Evolutionary conservation across 169 alveolate species (phyloP), one percentile per base, ranked within the genome.

Genomic region (Condylostoma magnum): DNA sequence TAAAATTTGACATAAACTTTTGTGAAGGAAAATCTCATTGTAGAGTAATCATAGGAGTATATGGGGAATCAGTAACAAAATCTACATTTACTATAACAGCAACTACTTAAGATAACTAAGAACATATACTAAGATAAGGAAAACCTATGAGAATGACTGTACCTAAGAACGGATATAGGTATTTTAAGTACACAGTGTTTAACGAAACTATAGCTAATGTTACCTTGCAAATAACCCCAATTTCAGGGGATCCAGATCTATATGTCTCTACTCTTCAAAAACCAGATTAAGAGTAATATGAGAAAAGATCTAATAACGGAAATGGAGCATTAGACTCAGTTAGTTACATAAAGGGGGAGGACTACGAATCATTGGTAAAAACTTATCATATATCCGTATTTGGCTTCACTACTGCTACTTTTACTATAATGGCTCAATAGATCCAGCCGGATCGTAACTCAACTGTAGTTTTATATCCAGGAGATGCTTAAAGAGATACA

Each of bases 211-310:
- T 28, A 8, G 47, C 15, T 46, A 37, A 38, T 25, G 30, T 70
- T 6, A 52, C 12, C 10, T 54, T 70, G 25, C 15, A 27, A 12
- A 0, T 55, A 25, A 70, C 79, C 1, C 69, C 74, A 36, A 38
- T 55, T 38, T 25, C 10, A 12, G 79, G 79, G n/a, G 74, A 70
- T 30, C 25, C 56, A 6, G 79, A 70, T 28, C 6, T 70, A 3
- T 55, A 37, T 30, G 54, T 47, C 30, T 27, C 31, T 37, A 43
- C 18, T 15, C 37, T 2, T n/a, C 28, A 10, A 0, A 28, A n/a
- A 15, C 71, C 57, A 6, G 10, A 37, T 22, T 6, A 12, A 31
- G 36, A 18, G 20, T 6, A 33, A 2, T 38, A 25, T 34, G 74
- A 70, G 1, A 37, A 54, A 27, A 5, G n/a, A 10, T 70, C 79